Conservation (phyloP, 306 rosid species). For the Prunus mongolica region DNA sequence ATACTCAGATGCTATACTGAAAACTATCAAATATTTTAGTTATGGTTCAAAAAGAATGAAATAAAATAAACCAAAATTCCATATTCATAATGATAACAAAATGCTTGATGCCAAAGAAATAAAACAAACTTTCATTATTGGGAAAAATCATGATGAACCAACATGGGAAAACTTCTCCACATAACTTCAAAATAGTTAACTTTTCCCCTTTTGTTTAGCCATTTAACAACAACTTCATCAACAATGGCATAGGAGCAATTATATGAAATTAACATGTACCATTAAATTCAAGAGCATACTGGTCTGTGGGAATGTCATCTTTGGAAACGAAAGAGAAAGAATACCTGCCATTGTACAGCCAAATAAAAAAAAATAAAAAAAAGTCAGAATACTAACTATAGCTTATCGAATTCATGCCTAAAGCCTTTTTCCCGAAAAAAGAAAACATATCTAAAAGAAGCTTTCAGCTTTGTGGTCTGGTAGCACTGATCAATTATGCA, state of each 20-base stretch:
- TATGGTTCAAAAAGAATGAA: neutral
- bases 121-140: neutral
- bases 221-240: conserved; percentile 8
- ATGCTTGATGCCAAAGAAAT: neutral
- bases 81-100: neutral
- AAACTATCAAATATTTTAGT: neutral
- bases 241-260: conserved; percentile 12
- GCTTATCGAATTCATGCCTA: neutral
- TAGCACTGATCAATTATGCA: neutral
- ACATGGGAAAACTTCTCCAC: neutral
- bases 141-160: neutral
- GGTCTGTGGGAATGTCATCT: conserved; percentile 62
- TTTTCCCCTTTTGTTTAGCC: conserved; percentile 2
- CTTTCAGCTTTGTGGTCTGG: neutral
- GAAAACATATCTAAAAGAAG: neutral
- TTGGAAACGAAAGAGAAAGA: conserved; percentile 66
- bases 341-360: conserved; percentile 53
- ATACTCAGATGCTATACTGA: neutral
- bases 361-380: neutral
- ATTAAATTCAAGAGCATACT: conserved; percentile 60
- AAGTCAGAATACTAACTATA: neutral
- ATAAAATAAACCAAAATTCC: neutral
- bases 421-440: neutral
- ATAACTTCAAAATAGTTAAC: neutral
- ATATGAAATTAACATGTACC: conserved; percentile 48